Base-by-base conservation (phyloP, 1,139 yeast species). In the Yarrowia galli region DNA sequence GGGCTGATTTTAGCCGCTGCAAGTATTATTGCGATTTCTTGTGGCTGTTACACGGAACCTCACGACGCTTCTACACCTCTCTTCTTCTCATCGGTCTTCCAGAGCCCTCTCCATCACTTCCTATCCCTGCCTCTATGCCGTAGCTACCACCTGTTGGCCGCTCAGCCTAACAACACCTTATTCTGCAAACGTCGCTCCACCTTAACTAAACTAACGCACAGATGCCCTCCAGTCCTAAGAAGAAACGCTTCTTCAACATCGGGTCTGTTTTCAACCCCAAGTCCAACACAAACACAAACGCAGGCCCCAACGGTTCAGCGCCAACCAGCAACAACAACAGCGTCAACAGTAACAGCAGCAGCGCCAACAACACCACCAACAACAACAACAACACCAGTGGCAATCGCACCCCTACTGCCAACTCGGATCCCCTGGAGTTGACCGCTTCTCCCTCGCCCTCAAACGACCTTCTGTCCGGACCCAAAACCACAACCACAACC, bases 191-290 rank as follows among this genome's bases (percentile, higher is more conserved):
- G 13, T 0, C 20, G 22, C 32, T 20, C 32, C 22, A 53, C 60
- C 60, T 36, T 53, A 53, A 53, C 43, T 16, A 60, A 28, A 20
- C 64, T 58, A 58, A 58, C 64, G 20, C 40, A 40, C 49, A 58
- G 64, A 61, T 61, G 66, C 54, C 54, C 13, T 61, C 66, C 54
- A 61, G 66, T 38, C 66, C 66, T 23, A 61, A 61, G 66, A 61
- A 61, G 66, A 61, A 61, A 48, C 66, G 66, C 45, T 61, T 61
- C 66, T 61, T 61, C 66, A 61, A 61, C 56, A 46, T 61, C 35
- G 66, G 66, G 54, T 61, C 66, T 36, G 66, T 61, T 10, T 61
- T 61, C 46, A 61, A 46, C 56, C 66, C 54, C 54, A 61, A 61
- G 13, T 10, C 18, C 51, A 58, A 43, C 51, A 58, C 64, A 58